Evolutionary conservation across 768 basidiomycete species (phyloP).

Genomic region (Boletus pseudo-olivaceus): DNA sequence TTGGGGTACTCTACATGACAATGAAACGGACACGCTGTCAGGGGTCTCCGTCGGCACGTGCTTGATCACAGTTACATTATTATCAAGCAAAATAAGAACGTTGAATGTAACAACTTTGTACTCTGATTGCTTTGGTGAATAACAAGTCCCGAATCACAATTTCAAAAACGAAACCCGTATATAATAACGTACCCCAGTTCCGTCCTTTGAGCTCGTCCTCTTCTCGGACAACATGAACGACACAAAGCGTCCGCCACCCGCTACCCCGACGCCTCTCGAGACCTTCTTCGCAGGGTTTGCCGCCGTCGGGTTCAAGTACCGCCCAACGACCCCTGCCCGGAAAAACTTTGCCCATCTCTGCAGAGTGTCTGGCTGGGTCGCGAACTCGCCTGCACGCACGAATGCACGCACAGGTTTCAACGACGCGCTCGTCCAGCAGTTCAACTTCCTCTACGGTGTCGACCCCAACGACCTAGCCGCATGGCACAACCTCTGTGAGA

Average conservation of each 20-base stretch:
- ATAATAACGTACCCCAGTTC: too few species aligned
- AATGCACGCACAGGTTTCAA: conserved; percentile 8
- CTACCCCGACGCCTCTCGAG: conserved; percentile 8
- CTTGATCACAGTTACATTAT: too few species aligned
- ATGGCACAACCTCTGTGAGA: conserved; percentile 22
- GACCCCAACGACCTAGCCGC: conserved; percentile 11
- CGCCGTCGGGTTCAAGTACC: conserved; percentile 11
- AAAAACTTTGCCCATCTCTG: conserved; percentile 17
- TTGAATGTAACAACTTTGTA: too few species aligned
- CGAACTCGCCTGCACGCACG: not conserved
- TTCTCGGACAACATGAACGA: not conserved
- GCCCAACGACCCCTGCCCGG: conserved; percentile 2
- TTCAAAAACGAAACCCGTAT: too few species aligned
- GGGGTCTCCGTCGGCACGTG: too few species aligned
- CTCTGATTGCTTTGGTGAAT: too few species aligned
- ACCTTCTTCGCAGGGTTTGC: conserved; percentile 12
- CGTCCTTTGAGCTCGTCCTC: too few species aligned
- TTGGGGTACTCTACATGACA: too few species aligned
- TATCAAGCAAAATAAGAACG: too few species aligned
- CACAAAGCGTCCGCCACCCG: not conserved
- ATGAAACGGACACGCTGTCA: too few species aligned
- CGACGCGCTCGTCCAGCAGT: conserved; percentile 24
- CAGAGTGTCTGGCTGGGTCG: conserved; percentile 3
- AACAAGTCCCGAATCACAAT: too few species aligned
- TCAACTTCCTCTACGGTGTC: conserved; percentile 23